Conservation (phyloP, 163 green algal genomes). For the Scenedesmus sp. region DNA sequence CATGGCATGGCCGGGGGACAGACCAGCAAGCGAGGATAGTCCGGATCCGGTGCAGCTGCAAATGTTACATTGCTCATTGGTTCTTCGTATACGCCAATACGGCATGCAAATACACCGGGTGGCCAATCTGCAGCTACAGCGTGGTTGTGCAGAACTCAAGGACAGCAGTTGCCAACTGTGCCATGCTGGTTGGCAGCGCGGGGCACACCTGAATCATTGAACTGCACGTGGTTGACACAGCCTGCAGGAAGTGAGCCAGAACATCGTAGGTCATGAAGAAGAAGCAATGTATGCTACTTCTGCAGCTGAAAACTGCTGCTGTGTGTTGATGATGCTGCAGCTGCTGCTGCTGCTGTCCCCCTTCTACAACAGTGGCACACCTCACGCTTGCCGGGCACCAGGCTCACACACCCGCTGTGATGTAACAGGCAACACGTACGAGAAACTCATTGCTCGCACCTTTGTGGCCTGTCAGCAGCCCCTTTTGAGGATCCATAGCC, state of each 20-base stretch:
- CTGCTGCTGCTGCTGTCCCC: background rate
- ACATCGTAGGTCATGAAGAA: too few relatives aligned
- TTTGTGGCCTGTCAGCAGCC: conserved; percentile 1
- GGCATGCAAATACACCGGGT: too few relatives aligned
- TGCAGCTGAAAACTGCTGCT: background rate
- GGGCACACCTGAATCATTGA: conserved; percentile 18
- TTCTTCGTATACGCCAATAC: background rate
- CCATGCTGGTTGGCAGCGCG: background rate
- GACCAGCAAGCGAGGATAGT: too few relatives aligned
- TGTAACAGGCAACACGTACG: background rate
- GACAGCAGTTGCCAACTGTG: background rate
- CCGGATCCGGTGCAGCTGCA: too few relatives aligned
- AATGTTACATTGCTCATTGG: background rate
- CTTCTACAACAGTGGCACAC: background rate
- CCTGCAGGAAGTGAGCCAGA: background rate
- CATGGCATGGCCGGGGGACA: too few relatives aligned
- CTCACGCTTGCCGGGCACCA: too few relatives aligned
- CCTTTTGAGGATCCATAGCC: conserved; percentile 8
- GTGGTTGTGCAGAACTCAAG: background rate
- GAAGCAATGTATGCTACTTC: background rate
- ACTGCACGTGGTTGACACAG: conserved; percentile 53
- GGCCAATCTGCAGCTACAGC: too few relatives aligned
- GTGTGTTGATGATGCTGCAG: background rate
- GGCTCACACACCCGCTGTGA: too few relatives aligned
- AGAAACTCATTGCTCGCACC: background rate